Conservation (phyloP, 768 basidiomycete species). For the Auriscalpium microsporum region DNA sequence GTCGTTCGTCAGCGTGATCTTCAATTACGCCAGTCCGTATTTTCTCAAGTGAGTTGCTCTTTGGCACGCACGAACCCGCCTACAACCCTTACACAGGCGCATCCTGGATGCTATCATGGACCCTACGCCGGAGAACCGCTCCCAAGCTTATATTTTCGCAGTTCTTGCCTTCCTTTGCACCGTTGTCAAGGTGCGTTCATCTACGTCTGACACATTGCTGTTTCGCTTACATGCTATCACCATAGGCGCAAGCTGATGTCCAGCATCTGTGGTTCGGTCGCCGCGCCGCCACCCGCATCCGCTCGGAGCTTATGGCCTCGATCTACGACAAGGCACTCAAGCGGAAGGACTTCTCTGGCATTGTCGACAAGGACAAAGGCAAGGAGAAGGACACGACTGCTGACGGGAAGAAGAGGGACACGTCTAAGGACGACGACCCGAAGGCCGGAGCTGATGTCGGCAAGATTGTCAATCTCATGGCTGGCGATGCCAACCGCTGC, state of each 20-base stretch:
- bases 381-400: conserved; percentile 13
- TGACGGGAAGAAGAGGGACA: conserved; percentile 5
- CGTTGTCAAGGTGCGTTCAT: conserved; percentile 37
- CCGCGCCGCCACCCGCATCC: conserved; percentile 64
- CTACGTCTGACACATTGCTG: not conserved
- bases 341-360: conserved; percentile 75
- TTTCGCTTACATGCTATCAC: not conserved
- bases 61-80: not conserved
- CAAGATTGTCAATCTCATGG: conserved; percentile 88
- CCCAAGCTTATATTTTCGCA: conserved; percentile 71
- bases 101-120: conserved; percentile 54
- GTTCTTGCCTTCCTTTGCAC: conserved; percentile 62
- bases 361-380: conserved; percentile 38
- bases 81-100: conserved; percentile 19
- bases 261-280: conserved; percentile 78
- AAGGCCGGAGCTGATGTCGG: conserved; percentile 79
- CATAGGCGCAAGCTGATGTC: conserved; percentile 42
- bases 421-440: conserved; percentile 36
- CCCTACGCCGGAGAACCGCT: conserved; percentile 41
- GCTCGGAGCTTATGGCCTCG: conserved; percentile 74
- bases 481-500: conserved; percentile 60
- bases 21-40: conserved; percentile 78
- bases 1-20: conserved; percentile 59
- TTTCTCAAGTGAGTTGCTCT: conserved; percentile 49
- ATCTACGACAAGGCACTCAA: conserved; percentile 87